Evolutionary conservation across 169 alveolate species (phyloP).

Genomic region (Prorocentrum cordatum): DNA sequence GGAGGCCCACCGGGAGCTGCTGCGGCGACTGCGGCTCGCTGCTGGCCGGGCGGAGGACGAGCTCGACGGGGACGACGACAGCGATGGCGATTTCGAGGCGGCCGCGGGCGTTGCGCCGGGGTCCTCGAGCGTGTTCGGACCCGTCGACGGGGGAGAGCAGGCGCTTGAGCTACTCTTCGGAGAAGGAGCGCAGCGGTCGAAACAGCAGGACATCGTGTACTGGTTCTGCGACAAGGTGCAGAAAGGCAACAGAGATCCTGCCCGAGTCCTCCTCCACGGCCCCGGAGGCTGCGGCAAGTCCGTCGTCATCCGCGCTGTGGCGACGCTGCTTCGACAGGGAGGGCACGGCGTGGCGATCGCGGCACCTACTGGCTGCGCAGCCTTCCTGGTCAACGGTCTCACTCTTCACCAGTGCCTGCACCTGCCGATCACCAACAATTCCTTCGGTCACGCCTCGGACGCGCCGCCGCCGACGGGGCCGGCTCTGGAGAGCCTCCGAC

Average conservation of each 20-base stretch:
- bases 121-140: not conserved
- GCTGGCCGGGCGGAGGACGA: too few relatives aligned
- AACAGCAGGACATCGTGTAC: too few relatives aligned
- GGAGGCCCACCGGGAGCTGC: too few relatives aligned
- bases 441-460: not conserved
- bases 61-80: not conserved
- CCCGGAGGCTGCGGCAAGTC: constrained; percentile 46
- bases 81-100: not conserved
- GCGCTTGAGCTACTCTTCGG: too few relatives aligned
- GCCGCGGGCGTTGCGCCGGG: not conserved
- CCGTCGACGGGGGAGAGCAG: constrained; percentile 4
- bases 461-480: not conserved
- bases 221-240: too few relatives aligned
- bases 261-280: not conserved
- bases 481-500: not conserved
- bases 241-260: not conserved
- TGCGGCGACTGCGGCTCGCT: too few relatives aligned
- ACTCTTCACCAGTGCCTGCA: not conserved
- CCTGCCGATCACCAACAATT: constrained; percentile 4
- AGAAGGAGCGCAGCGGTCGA: too few relatives aligned
- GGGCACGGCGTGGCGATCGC: not conserved
- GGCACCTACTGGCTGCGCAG: constrained; percentile 7
- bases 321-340: not conserved
- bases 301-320: not conserved
- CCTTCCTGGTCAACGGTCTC: not conserved